phyloP scores from a whole-genome alignment of 225 moss, liverwort and hornwort genomes.

The Rhytidiadelphus loreus region DNA sequence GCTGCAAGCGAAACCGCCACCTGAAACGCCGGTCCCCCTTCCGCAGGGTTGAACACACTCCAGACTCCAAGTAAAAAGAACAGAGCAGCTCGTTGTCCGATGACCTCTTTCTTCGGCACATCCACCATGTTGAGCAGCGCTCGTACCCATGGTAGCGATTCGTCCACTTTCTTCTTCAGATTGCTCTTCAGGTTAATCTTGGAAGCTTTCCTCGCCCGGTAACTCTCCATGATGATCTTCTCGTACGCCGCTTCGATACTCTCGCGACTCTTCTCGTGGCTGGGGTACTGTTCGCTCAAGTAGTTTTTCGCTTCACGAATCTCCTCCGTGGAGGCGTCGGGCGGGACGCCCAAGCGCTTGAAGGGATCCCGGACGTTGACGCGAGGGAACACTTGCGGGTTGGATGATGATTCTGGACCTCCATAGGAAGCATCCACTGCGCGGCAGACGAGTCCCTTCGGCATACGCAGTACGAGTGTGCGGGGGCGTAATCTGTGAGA shows the following conservation, averaged over 20 bases:
- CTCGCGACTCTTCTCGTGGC: slow-evolving; percentile 74
- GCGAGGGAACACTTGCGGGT: slow-evolving; percentile 60
- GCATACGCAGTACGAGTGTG: neutral
- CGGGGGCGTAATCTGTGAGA: neutral
- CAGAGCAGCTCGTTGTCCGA: slow-evolving; percentile 65
- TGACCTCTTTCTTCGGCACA: slow-evolving; percentile 52
- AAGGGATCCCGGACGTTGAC: slow-evolving; percentile 66
- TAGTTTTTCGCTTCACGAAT: slow-evolving; percentile 77
- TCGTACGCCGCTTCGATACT: slow-evolving; percentile 86
- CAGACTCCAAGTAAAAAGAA: slow-evolving; percentile 71
- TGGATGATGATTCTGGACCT: slow-evolving; percentile 6
- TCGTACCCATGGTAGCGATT: slow-evolving; percentile 69
- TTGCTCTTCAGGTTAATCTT: slow-evolving; percentile 79
- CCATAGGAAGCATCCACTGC: slow-evolving; percentile 56
- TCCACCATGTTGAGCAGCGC: slow-evolving; percentile 59
- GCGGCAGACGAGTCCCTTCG: slow-evolving; percentile 14
- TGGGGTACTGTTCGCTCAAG: slow-evolving; percentile 51
- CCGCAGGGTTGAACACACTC: slow-evolving; percentile 87
- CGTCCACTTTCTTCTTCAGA: slow-evolving; percentile 79
- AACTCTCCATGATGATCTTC: slow-evolving; percentile 95
- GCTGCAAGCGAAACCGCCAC: slow-evolving; percentile 87
- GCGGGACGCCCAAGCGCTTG: slow-evolving; percentile 70
- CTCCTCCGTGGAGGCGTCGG: slow-evolving; percentile 77
- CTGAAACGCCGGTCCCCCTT: slow-evolving; percentile 95
- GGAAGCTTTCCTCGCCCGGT: slow-evolving; percentile 60